Conservation (phyloP, 2,329 filamentous ascomycete species). For the Chaetomium olivaceum region DNA sequence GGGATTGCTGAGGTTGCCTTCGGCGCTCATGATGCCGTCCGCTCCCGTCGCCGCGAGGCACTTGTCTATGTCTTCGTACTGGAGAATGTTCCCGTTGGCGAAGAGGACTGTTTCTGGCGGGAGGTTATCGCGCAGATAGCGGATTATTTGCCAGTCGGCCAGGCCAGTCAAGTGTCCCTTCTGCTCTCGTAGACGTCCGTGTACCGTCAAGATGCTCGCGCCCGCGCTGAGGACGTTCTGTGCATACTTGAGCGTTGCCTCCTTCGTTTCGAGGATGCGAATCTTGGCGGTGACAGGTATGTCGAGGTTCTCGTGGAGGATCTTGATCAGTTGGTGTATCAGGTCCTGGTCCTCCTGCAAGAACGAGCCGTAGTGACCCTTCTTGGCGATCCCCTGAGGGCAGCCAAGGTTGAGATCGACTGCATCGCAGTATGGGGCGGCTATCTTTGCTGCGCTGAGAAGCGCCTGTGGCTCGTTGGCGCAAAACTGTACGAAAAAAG, state of each 20-base stretch:
- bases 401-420: constrained; percentile 95
- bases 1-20: constrained; percentile 91
- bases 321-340: constrained; percentile 79
- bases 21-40: constrained; percentile 93
- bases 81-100: constrained; percentile 92
- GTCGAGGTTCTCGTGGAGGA: constrained; percentile 73
- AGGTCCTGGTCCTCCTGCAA: constrained; percentile 89
- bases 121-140: constrained; percentile 77
- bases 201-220: constrained; percentile 89
- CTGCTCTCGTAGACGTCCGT: constrained; percentile 84
- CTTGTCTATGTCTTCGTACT: constrained; percentile 71
- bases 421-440: constrained; percentile 87
- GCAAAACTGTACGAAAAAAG: constrained; percentile 95
- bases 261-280: constrained; percentile 79
- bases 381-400: constrained; percentile 90
- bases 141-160: constrained; percentile 87
- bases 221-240: constrained; percentile 83
- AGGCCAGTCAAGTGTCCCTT: constrained; percentile 94
- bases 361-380: constrained; percentile 91
- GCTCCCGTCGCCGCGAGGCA: constrained; percentile 84
- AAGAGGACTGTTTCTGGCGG: constrained; percentile 90
- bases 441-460: constrained; percentile 74
- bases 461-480: constrained; percentile 81
- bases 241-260: constrained; percentile 86
- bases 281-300: constrained; percentile 96